Evolutionary conservation across 2,329 filamentous ascomycete genomes (phyloP), one percentile per base, ranked within the genome.

Genomic region (Westerdykella sp.): DNA sequence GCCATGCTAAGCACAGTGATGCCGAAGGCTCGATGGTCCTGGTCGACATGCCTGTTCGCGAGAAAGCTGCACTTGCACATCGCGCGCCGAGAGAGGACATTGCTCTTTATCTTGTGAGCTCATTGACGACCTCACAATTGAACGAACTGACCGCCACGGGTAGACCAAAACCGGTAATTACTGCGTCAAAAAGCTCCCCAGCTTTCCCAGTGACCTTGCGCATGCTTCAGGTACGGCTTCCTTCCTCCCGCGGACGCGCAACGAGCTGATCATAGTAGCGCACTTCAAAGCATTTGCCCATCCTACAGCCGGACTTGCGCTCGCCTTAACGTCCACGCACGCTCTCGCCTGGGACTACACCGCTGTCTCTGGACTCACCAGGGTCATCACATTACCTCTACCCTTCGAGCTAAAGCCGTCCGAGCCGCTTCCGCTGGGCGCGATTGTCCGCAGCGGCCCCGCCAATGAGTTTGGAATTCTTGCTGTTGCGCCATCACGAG

Each of bases 291-390:
- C 59, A 46, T 71, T 59, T 43, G 63, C 73, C 80, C 65, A 79
- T 77, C 34, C 78, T 73, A 47, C 80, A 71, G 60, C 85, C 80
- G 51, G 60, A 15, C 87, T 90, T 61, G 90, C 87, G 39, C 75
- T 97, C 43, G 83, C 82, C 37, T 75, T 97, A 43, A 94, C 87
- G 7, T 81, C 84, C 52, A 82, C 84, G 6, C 83, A 90, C 60
- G 93, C 90, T 55, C 78, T 94, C 48, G 81, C 95, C 39, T 98
- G 93, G 93, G 84, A 87, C 13, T 97, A 97, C 69, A 81, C 81
- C 39, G 66, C 69, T 22, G 72, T 79, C 9, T 57, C 68, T 40
- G 83, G 84, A 1, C 81, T 85, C 57, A 84, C 91, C 63, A 60
- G 60, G 40, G 84, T 88, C 18, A 86, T 90, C 55, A 81, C 80